Evolutionary conservation across 768 basidiomycete genomes (phyloP), one percentile per base, ranked within the genome.

Genomic region (Boletus subparvulus): DNA sequence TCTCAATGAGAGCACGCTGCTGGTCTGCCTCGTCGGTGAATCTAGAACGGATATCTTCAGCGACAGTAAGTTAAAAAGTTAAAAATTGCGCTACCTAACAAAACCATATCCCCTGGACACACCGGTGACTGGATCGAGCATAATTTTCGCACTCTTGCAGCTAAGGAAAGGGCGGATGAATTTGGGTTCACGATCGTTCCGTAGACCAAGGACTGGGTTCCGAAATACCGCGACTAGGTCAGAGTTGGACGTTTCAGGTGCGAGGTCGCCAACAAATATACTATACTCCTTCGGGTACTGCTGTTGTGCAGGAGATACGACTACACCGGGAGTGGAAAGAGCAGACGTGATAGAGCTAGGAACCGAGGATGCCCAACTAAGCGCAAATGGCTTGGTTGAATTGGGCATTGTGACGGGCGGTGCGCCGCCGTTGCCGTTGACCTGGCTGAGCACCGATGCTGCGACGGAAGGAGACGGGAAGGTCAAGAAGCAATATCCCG

Each of bases 91-190:
- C 82, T 50, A 87, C 90, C 94, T 82, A 39, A 97, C 94, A 67
- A 96, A 96, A 30, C 94, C 94, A 71, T 95, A 96, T 4, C 94
- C 94, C 59, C 92, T 81, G 30, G 90, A 92, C 21, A 93, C 84
- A 17, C 93, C 93, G 6, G 92, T 93, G 21, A 88, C 83, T 3
- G 94, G 92, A 71, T 94, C 92, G 47, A 93, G 77, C 92, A 94
- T 94, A 61, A 93, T 96, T 77, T 94, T 94, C 32, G 94, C 94
- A 70, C 92, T 94, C 77, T 93, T 94, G 75, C 93, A 94, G 70
- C 92, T 94, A 37, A 84, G 73, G 75, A 96, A 97, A 3, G 92
- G 91, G 9, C 86, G 82, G 52, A 95, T 92, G 61, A 92, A 90
- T 70, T 91, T 90, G 19, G 92, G 92, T 69, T 90, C 90, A 55